phyloP scores from a whole-genome alignment of 2,329 filamentous ascomycete species.

The Clonostachys sp. region DNA sequence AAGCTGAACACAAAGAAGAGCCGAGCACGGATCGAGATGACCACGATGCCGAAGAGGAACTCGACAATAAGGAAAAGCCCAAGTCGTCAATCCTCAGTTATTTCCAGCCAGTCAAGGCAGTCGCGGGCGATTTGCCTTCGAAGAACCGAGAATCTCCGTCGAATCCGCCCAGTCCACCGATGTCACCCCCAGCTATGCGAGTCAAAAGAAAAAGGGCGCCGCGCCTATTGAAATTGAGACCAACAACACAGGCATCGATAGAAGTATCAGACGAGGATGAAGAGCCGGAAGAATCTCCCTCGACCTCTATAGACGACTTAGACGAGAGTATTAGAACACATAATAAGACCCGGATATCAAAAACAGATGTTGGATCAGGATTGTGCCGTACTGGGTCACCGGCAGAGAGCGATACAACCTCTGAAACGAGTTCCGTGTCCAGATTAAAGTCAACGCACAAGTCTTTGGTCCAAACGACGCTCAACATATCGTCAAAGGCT shows the following conservation, averaged over 20 bases:
- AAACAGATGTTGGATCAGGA: neutral
- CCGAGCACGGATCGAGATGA: neutral
- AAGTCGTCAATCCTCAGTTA: slow-evolving; percentile 31
- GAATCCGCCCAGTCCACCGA: neutral
- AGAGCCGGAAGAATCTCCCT: neutral
- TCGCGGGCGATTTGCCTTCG: neutral
- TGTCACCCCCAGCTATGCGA: slow-evolving; percentile 1
- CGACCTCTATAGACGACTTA: neutral
- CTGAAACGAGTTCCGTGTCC: neutral
- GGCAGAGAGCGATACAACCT: neutral
- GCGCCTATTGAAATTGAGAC: slow-evolving; percentile 7
- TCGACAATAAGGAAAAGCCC: neutral
- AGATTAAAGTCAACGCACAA: slow-evolving; percentile 9
- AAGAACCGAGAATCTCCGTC: neutral
- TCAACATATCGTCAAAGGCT: slow-evolving; percentile 35
- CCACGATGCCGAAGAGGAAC: neutral
- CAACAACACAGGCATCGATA: slow-evolving; percentile 1
- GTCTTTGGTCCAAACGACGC: slow-evolving; percentile 30
- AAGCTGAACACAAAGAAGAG: neutral
- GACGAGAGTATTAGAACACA: neutral
- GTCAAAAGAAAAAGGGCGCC: slow-evolving; percentile 6
- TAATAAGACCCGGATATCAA: neutral
- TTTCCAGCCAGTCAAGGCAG: slow-evolving; percentile 26
- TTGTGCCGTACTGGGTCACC: neutral
- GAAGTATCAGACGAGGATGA: neutral